phyloP scores from a whole-genome alignment of 352 stramenopile genomes.

The Pythium utonaiense region DNA sequence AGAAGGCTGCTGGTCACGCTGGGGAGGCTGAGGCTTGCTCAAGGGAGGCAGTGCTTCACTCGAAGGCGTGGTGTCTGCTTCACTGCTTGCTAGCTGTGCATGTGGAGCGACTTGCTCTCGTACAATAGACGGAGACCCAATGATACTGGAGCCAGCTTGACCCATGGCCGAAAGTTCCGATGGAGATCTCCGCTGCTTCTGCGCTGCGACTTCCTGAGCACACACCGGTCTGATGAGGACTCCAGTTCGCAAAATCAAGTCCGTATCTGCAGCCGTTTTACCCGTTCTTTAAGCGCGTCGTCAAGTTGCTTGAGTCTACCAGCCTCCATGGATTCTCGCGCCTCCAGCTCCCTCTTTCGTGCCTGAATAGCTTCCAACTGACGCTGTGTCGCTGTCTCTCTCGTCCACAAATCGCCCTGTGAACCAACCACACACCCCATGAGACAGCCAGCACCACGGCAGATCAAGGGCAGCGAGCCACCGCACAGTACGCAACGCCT shows the following conservation, averaged over 20 bases:
- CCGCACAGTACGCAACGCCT: conserved; percentile 38
- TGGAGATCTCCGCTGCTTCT: neutral
- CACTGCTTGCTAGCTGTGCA: neutral
- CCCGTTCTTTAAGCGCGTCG: conserved; percentile 29
- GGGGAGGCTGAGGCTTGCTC: neutral
- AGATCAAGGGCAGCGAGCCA: too few species aligned
- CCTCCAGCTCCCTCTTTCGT: conserved; percentile 33
- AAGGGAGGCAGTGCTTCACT: neutral
- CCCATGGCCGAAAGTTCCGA: conserved; percentile 1
- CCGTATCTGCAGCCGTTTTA: too few species aligned
- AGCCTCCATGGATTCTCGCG: conserved; percentile 29
- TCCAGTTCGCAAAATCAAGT: neutral
- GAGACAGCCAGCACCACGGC: neutral
- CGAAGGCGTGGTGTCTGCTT: neutral
- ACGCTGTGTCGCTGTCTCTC: conserved; percentile 40
- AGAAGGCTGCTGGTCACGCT: neutral
- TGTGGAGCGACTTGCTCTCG: neutral
- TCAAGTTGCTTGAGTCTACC: conserved; percentile 32
- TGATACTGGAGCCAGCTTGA: conserved; percentile 6
- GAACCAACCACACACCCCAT: neutral
- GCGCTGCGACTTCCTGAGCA: conserved; percentile 6
- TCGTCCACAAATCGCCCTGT: conserved; percentile 39
- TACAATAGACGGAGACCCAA: neutral
- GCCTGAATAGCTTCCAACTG: conserved; percentile 38
- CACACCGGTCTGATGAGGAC: neutral